These are phyloP conservation scores for Wickerhamiella infanticola DNA, from an alignment of 1,139 yeast species.

Conservation along the genomic window DNA sequence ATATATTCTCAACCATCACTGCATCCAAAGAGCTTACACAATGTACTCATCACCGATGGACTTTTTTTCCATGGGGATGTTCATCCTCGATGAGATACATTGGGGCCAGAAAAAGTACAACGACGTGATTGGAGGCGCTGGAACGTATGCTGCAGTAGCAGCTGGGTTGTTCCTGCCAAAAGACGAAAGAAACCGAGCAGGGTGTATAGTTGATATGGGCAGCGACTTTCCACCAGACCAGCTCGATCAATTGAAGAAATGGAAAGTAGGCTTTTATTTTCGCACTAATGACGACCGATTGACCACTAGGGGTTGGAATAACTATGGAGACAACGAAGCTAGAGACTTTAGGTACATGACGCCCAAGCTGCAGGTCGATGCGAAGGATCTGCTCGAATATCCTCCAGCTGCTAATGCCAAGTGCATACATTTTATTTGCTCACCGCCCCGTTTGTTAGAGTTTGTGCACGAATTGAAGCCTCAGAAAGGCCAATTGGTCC, in stretches of 20 bases:
- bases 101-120: constrained; percentile 33
- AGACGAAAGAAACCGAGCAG: constrained; percentile 27
- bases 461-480: constrained; percentile 26
- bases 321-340: constrained; percentile 48
- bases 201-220: constrained; percentile 72
- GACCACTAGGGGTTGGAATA: constrained; percentile 74
- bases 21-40: neutral
- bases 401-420: constrained; percentile 28
- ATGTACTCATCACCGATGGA: constrained; percentile 2
- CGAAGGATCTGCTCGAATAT: constrained; percentile 37
- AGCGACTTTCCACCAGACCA: constrained; percentile 49
- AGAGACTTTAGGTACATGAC: constrained; percentile 38
- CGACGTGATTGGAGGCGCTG: constrained; percentile 79
- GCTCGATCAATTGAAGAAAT: constrained; percentile 32
- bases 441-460: constrained; percentile 43
- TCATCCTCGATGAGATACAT: constrained; percentile 78
- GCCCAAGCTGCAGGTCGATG: constrained; percentile 48
- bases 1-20: neutral
- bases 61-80: constrained; percentile 54
- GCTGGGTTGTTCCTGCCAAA: constrained; percentile 39
- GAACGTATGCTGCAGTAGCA: constrained; percentile 70
- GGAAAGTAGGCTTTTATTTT: constrained; percentile 48
- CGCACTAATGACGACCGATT: constrained; percentile 36
- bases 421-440: constrained; percentile 60
- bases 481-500: constrained; percentile 21